These are phyloP conservation scores for Inosperma sp. DNA, from an alignment of 768 basidiomycete genomes.

Conservation along the genomic window DNA sequence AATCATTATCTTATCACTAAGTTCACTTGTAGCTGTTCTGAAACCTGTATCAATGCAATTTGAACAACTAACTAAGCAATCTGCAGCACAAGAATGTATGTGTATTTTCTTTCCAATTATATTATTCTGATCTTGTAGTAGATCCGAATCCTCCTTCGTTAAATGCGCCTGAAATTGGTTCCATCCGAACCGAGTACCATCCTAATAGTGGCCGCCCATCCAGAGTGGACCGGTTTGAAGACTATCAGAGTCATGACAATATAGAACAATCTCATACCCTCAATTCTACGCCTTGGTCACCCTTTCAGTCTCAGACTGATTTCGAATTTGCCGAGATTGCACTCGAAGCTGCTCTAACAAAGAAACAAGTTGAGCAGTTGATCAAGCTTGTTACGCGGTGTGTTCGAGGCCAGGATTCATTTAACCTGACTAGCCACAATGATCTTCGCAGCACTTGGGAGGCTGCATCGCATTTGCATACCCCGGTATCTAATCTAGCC, in stretches of 20 bases:
- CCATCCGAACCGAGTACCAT: not conserved
- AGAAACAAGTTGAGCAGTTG: slow-evolving; percentile 2
- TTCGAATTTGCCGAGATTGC: slow-evolving; percentile 11
- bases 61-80: not conserved
- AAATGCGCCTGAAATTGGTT: not conserved
- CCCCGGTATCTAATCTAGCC: not conserved
- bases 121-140: slow-evolving; percentile 2
- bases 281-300: not conserved
- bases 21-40: not conserved
- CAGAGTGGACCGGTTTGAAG: not conserved
- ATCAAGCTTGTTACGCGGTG: not conserved
- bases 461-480: not conserved
- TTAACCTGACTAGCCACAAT: not conserved
- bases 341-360: not conserved
- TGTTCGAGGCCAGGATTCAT: not conserved
- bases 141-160: not conserved
- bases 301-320: slow-evolving; percentile 6
- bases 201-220: not conserved
- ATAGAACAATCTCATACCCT: not conserved
- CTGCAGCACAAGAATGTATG: not conserved
- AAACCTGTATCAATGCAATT: not conserved
- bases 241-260: slow-evolving; percentile 2
- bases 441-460: not conserved
- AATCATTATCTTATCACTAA: not conserved
- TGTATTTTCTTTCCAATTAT: not conserved